Base-by-base conservation (phyloP, 495 filamentous ascomycete species). In the Penicillium pulvis region DNA sequence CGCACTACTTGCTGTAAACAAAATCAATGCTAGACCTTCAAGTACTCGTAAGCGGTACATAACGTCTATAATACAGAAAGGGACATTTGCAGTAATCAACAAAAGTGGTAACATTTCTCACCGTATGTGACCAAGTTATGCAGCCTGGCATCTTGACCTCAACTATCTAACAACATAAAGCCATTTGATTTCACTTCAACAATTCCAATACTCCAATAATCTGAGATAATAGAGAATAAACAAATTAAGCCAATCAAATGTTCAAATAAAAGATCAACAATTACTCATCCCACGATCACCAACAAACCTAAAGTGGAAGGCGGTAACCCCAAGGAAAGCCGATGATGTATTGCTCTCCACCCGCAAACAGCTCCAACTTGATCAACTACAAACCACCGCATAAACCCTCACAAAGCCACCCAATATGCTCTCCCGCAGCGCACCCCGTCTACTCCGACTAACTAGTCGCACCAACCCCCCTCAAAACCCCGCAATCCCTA, bases 331-430 rank as follows among this genome's bases (percentile, higher is more conserved):
- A 33, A 33, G 39, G 17, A 41, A 41, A 41, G 3, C 39, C 39
- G 39, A 41, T 41, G 39, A 41, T 41, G 39, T 41, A 41, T 41
- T 41, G 39, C 39, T 41, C 39, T 41, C 39, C 39, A 41, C 39
- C 39, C 39, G 39, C 39, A 41, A 41, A 41, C 39, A 41, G 39
- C 39, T 41, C 16, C 14, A 41, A n/a, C 3, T 12, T 16, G 17
- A 41, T 41, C 39, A 28, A 28, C 28, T 17, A 41, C 39, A 16
- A 41, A 41, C 16, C 39, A 41, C 39, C 14, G 35, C 35, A 39
- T 39, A 41, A 17, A 4, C 33, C 33, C 9, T 41, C 39, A 41
- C 14, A 41, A 41, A 41, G 14, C 35, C 14, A 16, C 4, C n/a
- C 39, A 41, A 17, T 16, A 41, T 41, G 39, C 39, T 41, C 16